These are phyloP conservation scores for Zymoseptoria crescenta DNA, from an alignment of 2,329 filamentous ascomycete species.

Conservation along the genomic window DNA sequence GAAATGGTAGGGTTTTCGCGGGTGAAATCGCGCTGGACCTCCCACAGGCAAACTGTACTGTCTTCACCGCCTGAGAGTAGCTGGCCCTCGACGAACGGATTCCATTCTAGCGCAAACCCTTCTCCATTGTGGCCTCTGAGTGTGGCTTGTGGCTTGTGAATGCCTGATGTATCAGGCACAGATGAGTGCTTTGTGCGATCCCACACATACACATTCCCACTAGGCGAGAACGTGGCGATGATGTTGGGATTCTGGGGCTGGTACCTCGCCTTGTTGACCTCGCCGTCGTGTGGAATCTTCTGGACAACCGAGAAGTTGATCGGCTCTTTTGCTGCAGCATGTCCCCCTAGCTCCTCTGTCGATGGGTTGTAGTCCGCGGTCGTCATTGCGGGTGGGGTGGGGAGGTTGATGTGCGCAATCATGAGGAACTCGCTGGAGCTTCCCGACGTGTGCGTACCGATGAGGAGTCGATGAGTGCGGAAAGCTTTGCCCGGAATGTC, in stretches of 20 bases:
- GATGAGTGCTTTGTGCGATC: conserved; percentile 90
- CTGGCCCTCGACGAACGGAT: conserved; percentile 69
- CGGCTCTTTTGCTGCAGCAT: conserved; percentile 67
- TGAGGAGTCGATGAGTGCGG: conserved; percentile 76
- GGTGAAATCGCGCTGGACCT: conserved; percentile 64
- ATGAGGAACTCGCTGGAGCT: conserved; percentile 84
- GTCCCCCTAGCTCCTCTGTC: conserved; percentile 85
- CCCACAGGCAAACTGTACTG: conserved; percentile 85
- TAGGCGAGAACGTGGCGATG: conserved; percentile 84
- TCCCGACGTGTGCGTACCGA: conserved; percentile 90
- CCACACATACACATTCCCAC: conserved; percentile 84
- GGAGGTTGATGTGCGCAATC: conserved; percentile 88
- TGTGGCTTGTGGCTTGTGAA: conserved; percentile 73
- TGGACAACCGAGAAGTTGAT: conserved; percentile 90
- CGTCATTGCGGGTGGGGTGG: conserved; percentile 66
- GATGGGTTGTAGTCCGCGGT: conserved; percentile 84
- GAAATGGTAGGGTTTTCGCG: conserved; percentile 62
- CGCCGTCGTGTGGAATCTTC: conserved; percentile 90
- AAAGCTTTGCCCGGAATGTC: conserved; percentile 77
- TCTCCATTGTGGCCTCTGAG: conserved; percentile 79
- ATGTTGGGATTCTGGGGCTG: conserved; percentile 96
- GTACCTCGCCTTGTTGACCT: conserved; percentile 97
- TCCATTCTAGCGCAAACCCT: conserved; percentile 92
- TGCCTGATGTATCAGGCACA: conserved; percentile 51
- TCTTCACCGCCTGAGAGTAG: conserved; percentile 90